These are phyloP conservation scores for Myxozyma sirexii DNA, from an alignment of 805 yeast species.

Conservation along the genomic window DNA sequence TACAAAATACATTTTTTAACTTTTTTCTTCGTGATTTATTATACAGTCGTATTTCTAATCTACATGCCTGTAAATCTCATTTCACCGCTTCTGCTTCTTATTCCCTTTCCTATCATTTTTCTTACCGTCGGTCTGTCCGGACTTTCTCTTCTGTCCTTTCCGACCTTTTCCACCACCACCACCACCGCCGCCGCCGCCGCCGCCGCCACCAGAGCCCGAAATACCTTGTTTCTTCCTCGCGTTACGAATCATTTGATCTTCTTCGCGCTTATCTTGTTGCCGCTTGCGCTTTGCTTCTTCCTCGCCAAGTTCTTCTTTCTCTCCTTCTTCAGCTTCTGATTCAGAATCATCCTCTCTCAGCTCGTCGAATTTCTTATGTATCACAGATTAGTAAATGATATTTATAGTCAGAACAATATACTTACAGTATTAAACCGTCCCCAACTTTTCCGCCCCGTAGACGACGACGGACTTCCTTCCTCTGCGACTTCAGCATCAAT, in stretches of 20 bases:
- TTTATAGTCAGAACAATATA: background rate
- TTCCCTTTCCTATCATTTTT: background rate
- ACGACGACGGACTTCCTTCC: conserved; percentile 23
- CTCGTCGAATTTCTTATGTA: conserved; percentile 8
- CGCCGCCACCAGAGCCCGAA: conserved; percentile 19
- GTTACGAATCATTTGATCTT: conserved; percentile 8
- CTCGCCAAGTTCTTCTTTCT: conserved; percentile 7
- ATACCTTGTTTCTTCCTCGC: conserved; percentile 17
- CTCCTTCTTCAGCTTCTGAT: conserved; percentile 6
- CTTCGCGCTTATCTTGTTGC: conserved; percentile 9
- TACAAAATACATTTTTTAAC: background rate
- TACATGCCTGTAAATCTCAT: conserved; percentile 1
- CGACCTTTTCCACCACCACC: background rate
- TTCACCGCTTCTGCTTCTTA: conserved; percentile 14
- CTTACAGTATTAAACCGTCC: conserved; percentile 27
- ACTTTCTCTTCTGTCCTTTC: background rate
- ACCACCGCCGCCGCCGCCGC: conserved; percentile 9
- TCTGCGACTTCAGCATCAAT: conserved; percentile 20
- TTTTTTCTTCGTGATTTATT: background rate
- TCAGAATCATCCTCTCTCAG: conserved; percentile 1
- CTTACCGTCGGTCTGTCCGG: background rate
- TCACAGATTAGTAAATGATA: background rate
- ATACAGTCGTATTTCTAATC: background rate
- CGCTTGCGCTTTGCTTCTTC: conserved; percentile 10
- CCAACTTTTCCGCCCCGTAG: conserved; percentile 39